phyloP scores from a whole-genome alignment of 345 rosid species.

The Eucalyptus marginata region DNA sequence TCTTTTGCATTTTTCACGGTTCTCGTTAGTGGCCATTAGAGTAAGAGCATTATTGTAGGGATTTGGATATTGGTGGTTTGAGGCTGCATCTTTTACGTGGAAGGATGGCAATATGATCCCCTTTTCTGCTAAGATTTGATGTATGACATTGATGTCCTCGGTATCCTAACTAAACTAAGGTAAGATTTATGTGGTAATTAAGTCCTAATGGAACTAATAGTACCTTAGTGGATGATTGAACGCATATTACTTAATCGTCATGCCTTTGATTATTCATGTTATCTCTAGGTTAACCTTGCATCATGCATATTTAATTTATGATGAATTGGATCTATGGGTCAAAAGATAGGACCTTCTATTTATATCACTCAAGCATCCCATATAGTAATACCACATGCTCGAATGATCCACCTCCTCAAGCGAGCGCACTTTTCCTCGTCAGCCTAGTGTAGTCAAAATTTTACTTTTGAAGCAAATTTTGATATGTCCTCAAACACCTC shows the following conservation, averaged over 20 bases:
- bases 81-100: too few relatives aligned
- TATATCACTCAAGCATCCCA: background rate
- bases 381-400: background rate
- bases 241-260: background rate
- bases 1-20: too few relatives aligned
- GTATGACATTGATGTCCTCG: background rate
- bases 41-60: too few relatives aligned
- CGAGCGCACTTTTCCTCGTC: background rate
- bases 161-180: background rate
- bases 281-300: background rate
- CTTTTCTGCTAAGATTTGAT: too few relatives aligned
- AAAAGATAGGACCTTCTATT: background rate
- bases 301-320: background rate
- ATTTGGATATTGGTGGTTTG: too few relatives aligned
- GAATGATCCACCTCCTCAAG: background rate
- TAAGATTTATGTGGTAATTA: background rate
- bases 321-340: background rate
- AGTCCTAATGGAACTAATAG: background rate
- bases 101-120: too few relatives aligned
- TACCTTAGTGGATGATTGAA: background rate
- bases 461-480: background rate
- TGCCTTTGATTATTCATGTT: background rate
- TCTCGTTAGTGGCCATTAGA: too few relatives aligned
- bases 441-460: too few relatives aligned
- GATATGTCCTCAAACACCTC: background rate